These are phyloP conservation scores for Adiantum capillusveneris DNA, from an alignment of 75 land plant genomes.

Conservation along the genomic window DNA sequence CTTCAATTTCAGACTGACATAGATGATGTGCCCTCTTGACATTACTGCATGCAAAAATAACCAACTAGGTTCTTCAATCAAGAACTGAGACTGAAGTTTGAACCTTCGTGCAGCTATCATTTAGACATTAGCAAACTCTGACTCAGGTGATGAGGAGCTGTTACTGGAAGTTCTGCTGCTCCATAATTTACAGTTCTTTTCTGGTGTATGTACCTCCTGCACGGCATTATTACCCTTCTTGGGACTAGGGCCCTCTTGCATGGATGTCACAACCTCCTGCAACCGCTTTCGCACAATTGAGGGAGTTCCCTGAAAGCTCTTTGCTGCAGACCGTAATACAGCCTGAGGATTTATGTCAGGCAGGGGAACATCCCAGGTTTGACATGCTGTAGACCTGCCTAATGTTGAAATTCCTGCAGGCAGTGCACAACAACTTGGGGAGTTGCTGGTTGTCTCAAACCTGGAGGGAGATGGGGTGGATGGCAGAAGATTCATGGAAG, in stretches of 20 bases:
- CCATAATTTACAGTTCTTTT: too few relatives aligned
- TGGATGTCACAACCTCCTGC: constrained; percentile 22
- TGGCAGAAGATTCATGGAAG: background rate
- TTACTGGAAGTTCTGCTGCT: too few relatives aligned
- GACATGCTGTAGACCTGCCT: constrained; percentile 38
- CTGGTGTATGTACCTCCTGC: too few relatives aligned
- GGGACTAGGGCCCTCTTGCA: too few relatives aligned
- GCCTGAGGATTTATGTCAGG: constrained; percentile 59
- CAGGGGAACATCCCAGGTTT: constrained; percentile 50
- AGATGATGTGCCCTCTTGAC: too few relatives aligned
- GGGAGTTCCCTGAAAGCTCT: constrained; percentile 65
- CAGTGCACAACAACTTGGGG: constrained; percentile 67
- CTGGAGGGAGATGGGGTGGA: background rate
- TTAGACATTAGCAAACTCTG: background rate
- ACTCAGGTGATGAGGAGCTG: background rate
- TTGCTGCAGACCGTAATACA: constrained; percentile 58
- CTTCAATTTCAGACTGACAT: too few relatives aligned
- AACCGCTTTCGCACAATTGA: constrained; percentile 83
- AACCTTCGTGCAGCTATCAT: too few relatives aligned
- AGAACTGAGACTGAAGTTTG: too few relatives aligned
- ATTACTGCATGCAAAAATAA: too few relatives aligned
- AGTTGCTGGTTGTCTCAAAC: background rate
- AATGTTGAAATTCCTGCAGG: constrained; percentile 69
- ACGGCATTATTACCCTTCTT: too few relatives aligned
- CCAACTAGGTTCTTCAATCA: too few relatives aligned